Base-by-base conservation (phyloP, 768 basidiomycete genomes). In the Tulasnella sp. region DNA sequence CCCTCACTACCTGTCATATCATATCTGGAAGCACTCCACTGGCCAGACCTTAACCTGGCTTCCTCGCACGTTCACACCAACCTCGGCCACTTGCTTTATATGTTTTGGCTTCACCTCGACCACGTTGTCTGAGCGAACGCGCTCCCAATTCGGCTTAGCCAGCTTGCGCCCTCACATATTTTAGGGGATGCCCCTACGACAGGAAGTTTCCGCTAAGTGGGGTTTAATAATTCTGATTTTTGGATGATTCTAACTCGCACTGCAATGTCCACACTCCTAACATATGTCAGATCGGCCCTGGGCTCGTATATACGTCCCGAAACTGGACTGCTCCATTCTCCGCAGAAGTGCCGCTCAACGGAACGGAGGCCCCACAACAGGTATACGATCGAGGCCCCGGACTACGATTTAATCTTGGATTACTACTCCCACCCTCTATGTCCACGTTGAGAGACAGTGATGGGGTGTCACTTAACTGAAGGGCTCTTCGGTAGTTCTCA, bases 1-100 rank as follows among this genome's bases (percentile, higher is more conserved):
- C 64, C 64, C 34, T 69, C 28, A 16, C 64, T 31, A 69, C 64
- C 64, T 69, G 64, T 69, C 64, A 69, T 69, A 69, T 69, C 64
- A 69, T 69, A 69, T 69, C 64, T 69, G 64, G 64, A 69, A 69
- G 64, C 64, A 69, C 64, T 34, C 64, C 64, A 22, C 31, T 37
- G 64, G 6, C 64, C 31, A 69, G 64, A 69, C 64, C 18, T 69
- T 69, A 37, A 31, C 64, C 64, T 69, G 64, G 64, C 64, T 69
- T 69, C 64, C 8, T 37, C 16, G 18, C 28, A 69, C 64, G 64
- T 69, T 69, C 64, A 69, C 64, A 69, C 64, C 28, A 31, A 37
- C 64, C 64, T 69, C 64, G 64, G 64, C 64, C 64, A 69, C 64
- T 37, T 69, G 64, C 12, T 28, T 34, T 37, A 69, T 31, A 37